Evolutionary conservation across 1,139 yeast genomes (phyloP).

Genomic region (Yamadazyma dushanensis): DNA sequence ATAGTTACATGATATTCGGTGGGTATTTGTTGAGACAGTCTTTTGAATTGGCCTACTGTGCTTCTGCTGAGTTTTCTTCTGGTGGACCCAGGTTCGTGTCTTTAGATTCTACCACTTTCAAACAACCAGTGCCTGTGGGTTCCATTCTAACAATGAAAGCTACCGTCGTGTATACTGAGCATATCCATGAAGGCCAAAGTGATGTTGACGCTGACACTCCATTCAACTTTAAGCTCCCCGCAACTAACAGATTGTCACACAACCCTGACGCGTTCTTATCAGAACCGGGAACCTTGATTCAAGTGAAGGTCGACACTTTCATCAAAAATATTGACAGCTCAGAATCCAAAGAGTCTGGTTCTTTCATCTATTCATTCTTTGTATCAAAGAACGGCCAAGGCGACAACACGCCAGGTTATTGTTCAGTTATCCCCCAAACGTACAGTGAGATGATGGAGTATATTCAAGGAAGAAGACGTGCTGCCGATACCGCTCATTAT

Average conservation of each 20-base stretch:
- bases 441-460: slow-evolving; percentile 92
- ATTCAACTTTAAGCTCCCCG: slow-evolving; percentile 52
- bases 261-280: slow-evolving; percentile 62
- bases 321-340: slow-evolving; percentile 68
- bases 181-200: slow-evolving; percentile 40
- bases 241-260: slow-evolving; percentile 54
- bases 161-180: slow-evolving; percentile 80
- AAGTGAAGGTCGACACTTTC: slow-evolving; percentile 81
- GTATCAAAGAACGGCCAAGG: slow-evolving; percentile 54
- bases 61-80: slow-evolving; percentile 84
- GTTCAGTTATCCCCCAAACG: slow-evolving; percentile 80
- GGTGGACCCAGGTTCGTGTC: slow-evolving; percentile 87
- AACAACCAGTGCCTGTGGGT: slow-evolving; percentile 94
- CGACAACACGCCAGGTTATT: slow-evolving; percentile 47
- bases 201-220: slow-evolving; percentile 38
- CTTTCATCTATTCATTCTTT: slow-evolving; percentile 84
- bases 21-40: slow-evolving; percentile 90
- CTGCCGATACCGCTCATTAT: slow-evolving; percentile 74
- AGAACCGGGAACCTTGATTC: slow-evolving; percentile 84
- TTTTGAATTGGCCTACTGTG: slow-evolving; percentile 88
- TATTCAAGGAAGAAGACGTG: slow-evolving; percentile 87
- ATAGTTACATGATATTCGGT: slow-evolving; percentile 91
- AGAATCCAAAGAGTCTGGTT: slow-evolving; percentile 70
- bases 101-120: slow-evolving; percentile 85
- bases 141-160: slow-evolving; percentile 82